Base-by-base conservation (phyloP, 768 basidiomycete genomes). In the Phlebiopsis gigantea region DNA sequence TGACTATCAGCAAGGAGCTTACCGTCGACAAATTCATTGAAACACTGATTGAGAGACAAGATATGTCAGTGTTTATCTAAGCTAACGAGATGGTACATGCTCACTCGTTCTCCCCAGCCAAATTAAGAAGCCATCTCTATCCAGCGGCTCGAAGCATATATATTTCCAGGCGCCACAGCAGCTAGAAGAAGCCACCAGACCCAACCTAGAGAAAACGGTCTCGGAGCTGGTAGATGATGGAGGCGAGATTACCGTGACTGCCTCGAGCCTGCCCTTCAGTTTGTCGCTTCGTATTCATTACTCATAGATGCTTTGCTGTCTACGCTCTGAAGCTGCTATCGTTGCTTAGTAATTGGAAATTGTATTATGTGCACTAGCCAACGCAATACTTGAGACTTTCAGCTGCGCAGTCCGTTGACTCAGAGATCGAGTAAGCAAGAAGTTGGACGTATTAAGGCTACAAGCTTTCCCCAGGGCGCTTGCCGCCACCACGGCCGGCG, bases 121-220 rank as follows among this genome's bases (percentile, higher is more conserved):
- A 83, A 88, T 98, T 74, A 96, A 94, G 75, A 93, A 87, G 67
- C 97, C 97, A 0, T 98, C 97, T 0, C 71, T 99, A 17, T 90
- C 95, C 4, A 83, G 85, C 0, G 77, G 84, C 5, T 79, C 78
- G 22, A 81, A 78, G 63, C 89, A 87, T 34, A 85, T 98, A 39
- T 99, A 97, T 77, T 84, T 94, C 69, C 93, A 96, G 70, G 90
- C 91, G 1, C 96, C 97, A 7, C 90, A 93, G 4, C 91, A 93
- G 66, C 79, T 99, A 14, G 92, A 97, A 69, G 76, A 84, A 67
- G 84, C 84, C 6, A 98, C 94, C 7, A 82, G 92, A n/a, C 87
- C 88, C 4, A 98, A 99, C 69, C 77, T 99, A 48, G 80, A 85
- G 67, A 95, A 90, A 78, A 87, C 80, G 64, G 81, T 98, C 0